Base-by-base conservation (phyloP, 2,329 filamentous ascomycete genomes). In the Ophioceras dolichostomum region DNA sequence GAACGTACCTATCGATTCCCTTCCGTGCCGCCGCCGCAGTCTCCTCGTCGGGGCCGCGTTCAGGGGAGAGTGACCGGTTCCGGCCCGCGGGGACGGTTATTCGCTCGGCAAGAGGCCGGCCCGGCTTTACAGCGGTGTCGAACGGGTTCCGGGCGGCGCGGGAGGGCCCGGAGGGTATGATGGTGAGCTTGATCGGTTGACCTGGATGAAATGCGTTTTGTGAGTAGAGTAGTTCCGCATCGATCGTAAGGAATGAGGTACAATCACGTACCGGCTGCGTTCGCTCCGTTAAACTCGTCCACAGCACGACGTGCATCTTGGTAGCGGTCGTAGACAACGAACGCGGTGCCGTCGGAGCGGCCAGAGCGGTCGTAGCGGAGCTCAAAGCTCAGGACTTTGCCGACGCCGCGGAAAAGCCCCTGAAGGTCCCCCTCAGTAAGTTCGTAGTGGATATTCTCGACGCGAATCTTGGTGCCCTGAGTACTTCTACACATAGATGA, bases 361-460 rank as follows among this genome's bases (percentile, higher is more conserved):
- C 88, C 88, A 41, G 85, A 83, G 48, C 87, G 81, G 58, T 95
- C 88, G 54, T 93, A 95, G 41, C 77, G 65, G 27, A 95, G 68
- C 39, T 80, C 72, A 24, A 91, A 67, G 44, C 73, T 76, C 18
- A 63, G 46, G 31, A 94, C 68, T 2, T 76, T 75, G 18, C 85
- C 88, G 45, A 94, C 89, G 49, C 77, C 73, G 43, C 63, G 66
- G 56, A 94, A 94, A 3, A 94, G 72, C 45, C 83, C 83, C 85
- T 94, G 45, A 38, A 94, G 69, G 53, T 94, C 88, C 27, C 80
- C 78, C 57, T 89, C 77, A 10, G 82, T 88, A 44, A 95, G 70
- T 42, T 95, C 88, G 58, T 94, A 95, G 58, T 95, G 88, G 40
- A 95, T 65, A 55, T 94, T 94, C 43, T 93, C 85, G 43, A 94